Evolutionary conservation across 2,329 filamentous ascomycete genomes (phyloP), one percentile per base, ranked within the genome.

Genomic region (Scytalidium sp.): DNA sequence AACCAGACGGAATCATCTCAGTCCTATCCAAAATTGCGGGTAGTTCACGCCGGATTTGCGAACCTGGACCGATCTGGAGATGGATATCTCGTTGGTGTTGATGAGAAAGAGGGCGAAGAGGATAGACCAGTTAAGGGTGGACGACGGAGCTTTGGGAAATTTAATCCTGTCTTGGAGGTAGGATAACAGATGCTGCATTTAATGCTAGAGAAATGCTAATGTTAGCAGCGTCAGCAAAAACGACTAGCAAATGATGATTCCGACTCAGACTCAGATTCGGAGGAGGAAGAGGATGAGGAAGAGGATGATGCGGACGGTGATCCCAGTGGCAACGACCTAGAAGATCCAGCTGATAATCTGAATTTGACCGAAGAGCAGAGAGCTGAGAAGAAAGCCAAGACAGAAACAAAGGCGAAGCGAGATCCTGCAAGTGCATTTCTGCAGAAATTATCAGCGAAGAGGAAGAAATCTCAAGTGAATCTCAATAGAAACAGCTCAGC

Each of bases 401-500:
- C 67, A 40, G 70, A 73, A 45, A 69, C 71, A 66, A 63, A 71
- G 57, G 69, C 70, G 36, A 75, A 74, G 60, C 73, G 72, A 58
- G 74, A 75, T 44, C 69, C 69, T 21, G 75, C 78, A 51, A 71
- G 72, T 45, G 69, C 69, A 20, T 76, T 75, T 55, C 67, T 71
- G 11, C 69, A 70, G 55, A 73, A 81, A 56, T 66, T 84, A 17
- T 78, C 80, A 7, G 79, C 81, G 40, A 76, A 79, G 62, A 73
- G 83, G 41, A 78, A 80, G 59, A 83, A 83, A 65, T 86, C 85
- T 64, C 81, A 86, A 49, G 75, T 88, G 46, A 84, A 85, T 53
- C 68, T 90, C 49, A 85, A 85, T 15, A 36, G 17, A n/a, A n/a
- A 10, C 15, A 36, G 17, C 6, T 4, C 7, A 4, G 5, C 32